A percentile compares a stretch with the other conserved stretches of the same genome.
These are phyloP conservation scores for Ogataea allantospora DNA, from an alignment of 805 yeast genomes.

Conservation along the genomic window DNA sequence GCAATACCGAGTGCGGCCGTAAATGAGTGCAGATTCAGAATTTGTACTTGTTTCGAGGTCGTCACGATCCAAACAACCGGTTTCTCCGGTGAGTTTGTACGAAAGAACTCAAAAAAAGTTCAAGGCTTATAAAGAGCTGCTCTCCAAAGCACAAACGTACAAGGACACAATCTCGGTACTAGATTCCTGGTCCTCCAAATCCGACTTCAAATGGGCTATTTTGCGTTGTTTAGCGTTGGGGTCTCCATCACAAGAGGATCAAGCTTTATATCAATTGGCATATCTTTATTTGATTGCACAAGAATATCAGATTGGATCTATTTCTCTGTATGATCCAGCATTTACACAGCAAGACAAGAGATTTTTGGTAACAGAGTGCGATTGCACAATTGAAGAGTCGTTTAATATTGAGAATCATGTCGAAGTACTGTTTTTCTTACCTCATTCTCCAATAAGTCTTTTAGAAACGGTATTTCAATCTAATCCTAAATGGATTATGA, in stretches of 20 bases:
- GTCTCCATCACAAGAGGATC: constrained; percentile 20
- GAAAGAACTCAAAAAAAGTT: not conserved
- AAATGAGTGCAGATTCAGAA: constrained; percentile 1
- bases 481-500: constrained; percentile 28
- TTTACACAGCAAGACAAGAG: constrained; percentile 24
- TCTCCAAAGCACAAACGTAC: not conserved
- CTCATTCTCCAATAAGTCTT: constrained; percentile 34
- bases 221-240: constrained; percentile 35
- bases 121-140: not conserved
- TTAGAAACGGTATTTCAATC: constrained; percentile 27
- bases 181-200: constrained; percentile 1
- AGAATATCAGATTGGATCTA: constrained; percentile 10
- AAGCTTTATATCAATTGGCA: constrained; percentile 31
- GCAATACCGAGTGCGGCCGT: constrained; percentile 5
- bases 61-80: not conserved
- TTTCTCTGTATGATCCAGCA: constrained; percentile 35
- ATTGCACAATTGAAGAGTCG: constrained; percentile 19
- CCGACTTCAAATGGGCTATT: constrained; percentile 6
- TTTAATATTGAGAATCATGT: not conserved
- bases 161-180: not conserved
- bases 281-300: constrained; percentile 20
- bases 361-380: constrained; percentile 16
- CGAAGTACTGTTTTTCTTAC: constrained; percentile 30
- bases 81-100: not conserved
- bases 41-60: constrained; percentile 1